Evolutionary conservation across 345 rosid genomes (phyloP).

Genomic region (Diplotaxis tenuifolia): DNA sequence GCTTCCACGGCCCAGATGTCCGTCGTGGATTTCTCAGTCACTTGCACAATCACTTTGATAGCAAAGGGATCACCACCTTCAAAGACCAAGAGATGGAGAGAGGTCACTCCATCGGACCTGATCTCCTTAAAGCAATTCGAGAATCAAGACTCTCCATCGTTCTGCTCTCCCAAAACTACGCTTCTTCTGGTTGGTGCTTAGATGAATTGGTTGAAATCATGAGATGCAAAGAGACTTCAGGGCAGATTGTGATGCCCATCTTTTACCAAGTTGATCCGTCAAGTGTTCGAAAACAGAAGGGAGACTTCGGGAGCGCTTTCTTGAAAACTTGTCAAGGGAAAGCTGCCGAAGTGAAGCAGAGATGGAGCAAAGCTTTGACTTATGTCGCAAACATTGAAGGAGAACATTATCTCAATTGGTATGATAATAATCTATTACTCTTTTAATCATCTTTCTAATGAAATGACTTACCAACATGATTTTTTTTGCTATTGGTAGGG

Average conservation of each 20-base stretch:
- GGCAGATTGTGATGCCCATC: not conserved
- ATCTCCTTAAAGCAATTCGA: not conserved
- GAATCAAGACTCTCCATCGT: not conserved
- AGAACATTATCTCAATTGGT: slow-evolving; percentile 2
- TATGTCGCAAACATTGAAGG: not conserved
- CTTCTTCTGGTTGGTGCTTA: slow-evolving; percentile 11
- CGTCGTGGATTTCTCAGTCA: slow-evolving; percentile 9
- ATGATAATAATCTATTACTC: too few species aligned
- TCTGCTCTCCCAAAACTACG: not conserved
- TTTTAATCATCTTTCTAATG: too few species aligned
- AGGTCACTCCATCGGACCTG: not conserved
- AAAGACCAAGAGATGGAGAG: not conserved
- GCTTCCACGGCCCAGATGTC: slow-evolving; percentile 9
- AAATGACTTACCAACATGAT: not conserved
- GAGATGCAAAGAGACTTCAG: not conserved
- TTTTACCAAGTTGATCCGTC: not conserved
- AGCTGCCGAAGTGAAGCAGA: not conserved
- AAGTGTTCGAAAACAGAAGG: slow-evolving; percentile 10
- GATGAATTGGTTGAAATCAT: slow-evolving; percentile 6
- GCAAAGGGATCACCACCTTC: not conserved
- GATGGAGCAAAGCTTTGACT: not conserved
- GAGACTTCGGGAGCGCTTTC: not conserved
- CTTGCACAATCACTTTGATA: not conserved
- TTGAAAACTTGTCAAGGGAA: not conserved
- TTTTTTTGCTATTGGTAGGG: too few species aligned